Base-by-base conservation (phyloP, 2,329 filamentous ascomycete species). In the Curvularia spicifera region DNA sequence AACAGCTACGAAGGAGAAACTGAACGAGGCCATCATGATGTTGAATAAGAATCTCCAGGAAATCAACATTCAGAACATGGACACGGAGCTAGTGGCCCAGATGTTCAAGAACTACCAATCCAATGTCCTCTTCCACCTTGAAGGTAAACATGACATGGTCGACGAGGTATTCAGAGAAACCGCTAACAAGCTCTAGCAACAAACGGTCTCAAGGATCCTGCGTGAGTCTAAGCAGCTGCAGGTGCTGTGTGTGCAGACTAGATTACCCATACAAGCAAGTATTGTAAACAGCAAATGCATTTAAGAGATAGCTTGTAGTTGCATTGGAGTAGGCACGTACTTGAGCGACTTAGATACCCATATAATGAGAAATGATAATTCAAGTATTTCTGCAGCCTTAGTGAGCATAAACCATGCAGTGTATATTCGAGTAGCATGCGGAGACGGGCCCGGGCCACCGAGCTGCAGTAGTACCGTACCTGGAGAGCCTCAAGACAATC, bases 31-130 rank as follows among this genome's bases (percentile, higher is more conserved):
- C 1, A 85, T 98, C 52, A 87, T 95, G 79, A 88, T 94, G 51
- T 86, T 98, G 84, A 99, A 98, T 79, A 96, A 92, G 78, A 91
- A 87, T 49, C 87, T 99, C 1, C 68, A 97, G 91, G 94, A 98
- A 67, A 97, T 98, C 83, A 98, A 98, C 73, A 89, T 97, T 55
- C 91, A 97, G 72, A 99, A 98, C 77, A 97, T 98, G 93, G 96
- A 99, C 74, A 92, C 97, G 35, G 95, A 98, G 80, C 85, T 98
- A 2, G 95, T 98, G 5, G 93, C 94, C 0, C 94, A 98, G 75
- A 99, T 99, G 95, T 99, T 98, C 83, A 97, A 98, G 82, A 99
- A 98, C 79, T 99, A 99, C 76, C 93, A 97, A 77, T 97, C 93
- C 10, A 99, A 98, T 70, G 94, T 98, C 13, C 81, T 98, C 5